phyloP scores from a whole-genome alignment of 2,329 filamentous ascomycete genomes.

The Aspergillus sp. region DNA sequence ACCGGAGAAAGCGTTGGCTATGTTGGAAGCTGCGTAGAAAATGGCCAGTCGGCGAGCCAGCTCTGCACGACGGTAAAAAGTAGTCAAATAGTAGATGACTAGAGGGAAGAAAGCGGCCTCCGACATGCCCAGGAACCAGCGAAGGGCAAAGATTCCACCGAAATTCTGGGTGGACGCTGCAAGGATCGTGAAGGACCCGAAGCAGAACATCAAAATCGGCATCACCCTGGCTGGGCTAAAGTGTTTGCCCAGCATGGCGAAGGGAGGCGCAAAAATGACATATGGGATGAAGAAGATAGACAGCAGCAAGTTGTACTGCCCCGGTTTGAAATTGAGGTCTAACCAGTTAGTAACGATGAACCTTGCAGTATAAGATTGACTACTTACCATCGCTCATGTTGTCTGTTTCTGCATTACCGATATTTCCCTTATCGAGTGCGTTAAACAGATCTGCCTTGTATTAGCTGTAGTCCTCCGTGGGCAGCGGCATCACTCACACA shows the following conservation, averaged over 20 bases:
- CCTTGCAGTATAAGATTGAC: too few species aligned
- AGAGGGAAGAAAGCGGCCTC: slow-evolving; percentile 70
- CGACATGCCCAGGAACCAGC: slow-evolving; percentile 69
- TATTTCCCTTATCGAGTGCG: slow-evolving; percentile 51
- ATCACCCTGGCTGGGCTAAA: slow-evolving; percentile 64
- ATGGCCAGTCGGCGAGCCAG: slow-evolving; percentile 68
- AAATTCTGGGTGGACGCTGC: slow-evolving; percentile 60
- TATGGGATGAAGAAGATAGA: slow-evolving; percentile 75
- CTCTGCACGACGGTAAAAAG: slow-evolving; percentile 71
- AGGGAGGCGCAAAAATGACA: slow-evolving; percentile 66
- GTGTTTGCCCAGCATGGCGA: slow-evolving; percentile 67
- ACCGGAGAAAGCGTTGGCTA: slow-evolving; percentile 55
- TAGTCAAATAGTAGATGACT: slow-evolving; percentile 64
- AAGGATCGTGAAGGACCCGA: slow-evolving; percentile 65
- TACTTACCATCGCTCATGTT: slow-evolving; percentile 43
- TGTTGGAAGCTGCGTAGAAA: slow-evolving; percentile 74
- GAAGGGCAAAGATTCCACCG: slow-evolving; percentile 63
- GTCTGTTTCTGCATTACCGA: slow-evolving; percentile 59
- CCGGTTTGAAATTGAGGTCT: slow-evolving; percentile 57
- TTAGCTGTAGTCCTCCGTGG: not conserved
- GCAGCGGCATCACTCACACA: slow-evolving; percentile 44
- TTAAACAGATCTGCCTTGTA: slow-evolving; percentile 54
- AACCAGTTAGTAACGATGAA: slow-evolving; percentile 4
- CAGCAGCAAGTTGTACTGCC: slow-evolving; percentile 69
- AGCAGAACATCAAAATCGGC: slow-evolving; percentile 67